A percentile compares a stretch with the other conserved stretches of the same genome.
phyloP scores from a whole-genome alignment of 2,329 filamentous ascomycete genomes.

The Ophiostoma tasmaniense region DNA sequence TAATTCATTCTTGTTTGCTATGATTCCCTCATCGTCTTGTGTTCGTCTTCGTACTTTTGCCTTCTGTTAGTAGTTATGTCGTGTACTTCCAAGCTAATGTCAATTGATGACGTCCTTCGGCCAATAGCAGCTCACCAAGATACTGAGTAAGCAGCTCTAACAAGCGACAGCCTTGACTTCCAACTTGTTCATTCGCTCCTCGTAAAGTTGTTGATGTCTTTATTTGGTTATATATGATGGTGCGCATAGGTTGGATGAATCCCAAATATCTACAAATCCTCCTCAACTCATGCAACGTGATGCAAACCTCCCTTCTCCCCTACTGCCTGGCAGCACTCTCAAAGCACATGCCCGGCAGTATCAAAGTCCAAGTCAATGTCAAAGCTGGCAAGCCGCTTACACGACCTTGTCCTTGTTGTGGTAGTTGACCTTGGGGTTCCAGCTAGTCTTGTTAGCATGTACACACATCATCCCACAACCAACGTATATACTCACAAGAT shows the following conservation, averaged over 20 bases:
- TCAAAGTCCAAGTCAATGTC: neutral
- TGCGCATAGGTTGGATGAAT: neutral
- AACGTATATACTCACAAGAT: constrained; percentile 20
- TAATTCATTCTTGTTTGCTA: no score
- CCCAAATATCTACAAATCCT: neutral
- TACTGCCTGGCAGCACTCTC: neutral
- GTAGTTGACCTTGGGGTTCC: constrained; percentile 94
- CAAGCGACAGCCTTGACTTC: neutral
- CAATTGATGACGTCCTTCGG: neutral
- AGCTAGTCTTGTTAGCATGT: constrained; percentile 44
- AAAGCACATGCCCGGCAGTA: neutral
- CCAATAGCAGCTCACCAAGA: neutral
- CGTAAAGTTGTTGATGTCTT: neutral
- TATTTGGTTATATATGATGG: neutral
- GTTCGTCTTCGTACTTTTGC: no score
- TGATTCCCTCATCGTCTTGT: no score
- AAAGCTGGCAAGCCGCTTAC: constrained; percentile 4
- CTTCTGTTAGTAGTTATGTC: no score
- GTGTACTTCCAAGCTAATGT: neutral
- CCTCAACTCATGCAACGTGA: neutral
- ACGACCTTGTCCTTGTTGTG: constrained; percentile 78
- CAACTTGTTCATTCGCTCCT: neutral
- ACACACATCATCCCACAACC: no score
- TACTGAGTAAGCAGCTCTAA: neutral
- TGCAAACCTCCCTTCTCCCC: neutral